phyloP scores from a whole-genome alignment of 2,329 filamentous ascomycete species.

The Alternaria sp. region DNA sequence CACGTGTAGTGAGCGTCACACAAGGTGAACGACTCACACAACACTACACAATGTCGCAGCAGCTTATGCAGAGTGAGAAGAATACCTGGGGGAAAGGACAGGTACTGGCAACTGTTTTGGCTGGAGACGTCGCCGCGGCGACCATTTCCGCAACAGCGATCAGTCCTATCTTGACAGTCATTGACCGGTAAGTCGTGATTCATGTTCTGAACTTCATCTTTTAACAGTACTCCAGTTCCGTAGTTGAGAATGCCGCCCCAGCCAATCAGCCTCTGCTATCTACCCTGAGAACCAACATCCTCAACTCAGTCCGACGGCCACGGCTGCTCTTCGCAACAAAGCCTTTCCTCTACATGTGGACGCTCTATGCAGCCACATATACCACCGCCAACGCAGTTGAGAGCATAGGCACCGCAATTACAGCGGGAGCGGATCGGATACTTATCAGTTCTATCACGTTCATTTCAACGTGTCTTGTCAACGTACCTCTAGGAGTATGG shows the following conservation, averaged over 20 bases:
- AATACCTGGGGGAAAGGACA: constrained; percentile 11
- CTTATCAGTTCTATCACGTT: constrained; percentile 33
- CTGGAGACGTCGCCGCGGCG: constrained; percentile 37
- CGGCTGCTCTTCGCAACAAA: constrained; percentile 36
- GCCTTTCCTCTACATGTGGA: constrained; percentile 42
- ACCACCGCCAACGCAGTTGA: constrained; percentile 37
- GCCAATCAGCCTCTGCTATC: background rate
- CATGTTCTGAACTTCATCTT: background rate
- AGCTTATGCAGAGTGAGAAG: constrained; percentile 11
- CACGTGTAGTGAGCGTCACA: background rate
- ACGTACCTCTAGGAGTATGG: constrained; percentile 39
- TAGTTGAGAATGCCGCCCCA: background rate
- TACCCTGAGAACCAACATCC: constrained; percentile 26
- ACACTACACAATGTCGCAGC: constrained; percentile 20
- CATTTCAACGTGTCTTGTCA: constrained; percentile 37
- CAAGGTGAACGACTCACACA: background rate
- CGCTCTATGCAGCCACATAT: constrained; percentile 41
- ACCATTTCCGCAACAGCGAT: constrained; percentile 37
- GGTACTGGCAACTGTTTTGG: constrained; percentile 21
- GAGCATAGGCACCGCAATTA: constrained; percentile 25
- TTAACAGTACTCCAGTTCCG: background rate
- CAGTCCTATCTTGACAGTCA: constrained; percentile 36
- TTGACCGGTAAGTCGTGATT: constrained; percentile 34
- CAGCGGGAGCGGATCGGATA: background rate
- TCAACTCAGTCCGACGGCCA: constrained; percentile 34